Evolutionary conservation across 805 yeast genomes (phyloP).

Genomic region (Suhomyces canberraensis): DNA sequence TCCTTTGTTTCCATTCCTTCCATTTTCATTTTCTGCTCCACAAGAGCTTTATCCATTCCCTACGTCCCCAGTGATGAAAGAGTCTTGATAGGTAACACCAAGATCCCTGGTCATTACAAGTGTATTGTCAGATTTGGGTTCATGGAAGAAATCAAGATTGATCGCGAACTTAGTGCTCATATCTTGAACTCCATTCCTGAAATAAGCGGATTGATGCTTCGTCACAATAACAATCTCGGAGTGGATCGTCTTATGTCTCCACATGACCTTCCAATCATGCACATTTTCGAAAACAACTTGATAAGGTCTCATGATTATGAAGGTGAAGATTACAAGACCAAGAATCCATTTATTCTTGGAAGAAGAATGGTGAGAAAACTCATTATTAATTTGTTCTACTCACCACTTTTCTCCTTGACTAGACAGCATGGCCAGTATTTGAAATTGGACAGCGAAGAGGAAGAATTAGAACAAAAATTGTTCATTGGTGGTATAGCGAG

Average conservation of each 20-base stretch:
- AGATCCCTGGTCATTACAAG: constrained; percentile 45
- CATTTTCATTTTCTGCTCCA: constrained; percentile 42
- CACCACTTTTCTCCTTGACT: constrained; percentile 22
- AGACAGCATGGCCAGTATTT: constrained; percentile 17
- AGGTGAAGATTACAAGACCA: constrained; percentile 12
- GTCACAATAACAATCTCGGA: constrained; percentile 1
- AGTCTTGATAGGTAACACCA: constrained; percentile 37
- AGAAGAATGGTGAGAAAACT: constrained; percentile 15
- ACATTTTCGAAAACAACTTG: constrained; percentile 29
- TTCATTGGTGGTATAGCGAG: constrained; percentile 27
- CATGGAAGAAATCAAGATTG: constrained; percentile 36
- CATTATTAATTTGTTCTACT: constrained; percentile 23
- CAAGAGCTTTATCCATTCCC: constrained; percentile 43
- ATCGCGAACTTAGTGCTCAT: constrained; percentile 14
- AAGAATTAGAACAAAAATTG: constrained; percentile 21
- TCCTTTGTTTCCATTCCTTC: constrained; percentile 44
- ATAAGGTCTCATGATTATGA: constrained; percentile 21
- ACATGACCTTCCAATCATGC: constrained; percentile 20
- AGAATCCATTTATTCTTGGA: constrained; percentile 12
- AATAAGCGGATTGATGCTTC: constrained; percentile 10
- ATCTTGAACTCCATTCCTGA: constrained; percentile 22
- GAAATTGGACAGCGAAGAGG: constrained; percentile 16
- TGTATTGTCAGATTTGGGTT: constrained; percentile 51
- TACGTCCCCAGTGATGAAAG: constrained; percentile 37
- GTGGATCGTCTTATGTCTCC: neutral